These are phyloP conservation scores for Colletotrichum sp. DNA, from an alignment of 2,329 filamentous ascomycete genomes.

Conservation along the genomic window DNA sequence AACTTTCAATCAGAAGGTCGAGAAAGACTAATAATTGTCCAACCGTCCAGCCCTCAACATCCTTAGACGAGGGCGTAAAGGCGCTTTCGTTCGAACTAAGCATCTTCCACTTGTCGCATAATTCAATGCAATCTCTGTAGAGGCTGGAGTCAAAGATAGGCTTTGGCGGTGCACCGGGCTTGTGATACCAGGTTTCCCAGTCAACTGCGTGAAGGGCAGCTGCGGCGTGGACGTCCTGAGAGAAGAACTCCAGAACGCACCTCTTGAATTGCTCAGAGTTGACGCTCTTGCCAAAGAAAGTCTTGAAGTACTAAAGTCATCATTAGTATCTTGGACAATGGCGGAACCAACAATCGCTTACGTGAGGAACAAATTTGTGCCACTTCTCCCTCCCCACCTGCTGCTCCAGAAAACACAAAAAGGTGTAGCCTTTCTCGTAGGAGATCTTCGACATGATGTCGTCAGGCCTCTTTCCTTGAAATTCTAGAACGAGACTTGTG, in stretches of 20 bases:
- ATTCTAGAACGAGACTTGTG: background rate
- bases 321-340: background rate
- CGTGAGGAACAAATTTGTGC: constrained; percentile 1
- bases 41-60: constrained; percentile 2
- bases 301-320: background rate
- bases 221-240: background rate
- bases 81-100: background rate
- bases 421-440: constrained; percentile 5
- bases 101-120: background rate
- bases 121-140: background rate
- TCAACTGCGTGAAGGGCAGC: background rate
- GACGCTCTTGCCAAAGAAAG: background rate
- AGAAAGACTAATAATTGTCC: background rate
- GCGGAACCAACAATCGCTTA: background rate
- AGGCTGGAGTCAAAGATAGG: background rate
- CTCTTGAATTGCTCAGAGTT: background rate
- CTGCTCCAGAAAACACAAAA: background rate
- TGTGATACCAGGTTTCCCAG: background rate
- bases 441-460: constrained; percentile 11
- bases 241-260: background rate
- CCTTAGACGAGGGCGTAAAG: background rate
- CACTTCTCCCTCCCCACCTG: background rate
- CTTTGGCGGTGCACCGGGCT: background rate
- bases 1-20: background rate
- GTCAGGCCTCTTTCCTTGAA: background rate